Base-by-base conservation (phyloP, 371 early-diverging fungal species). In the Mortierella sp. region DNA sequence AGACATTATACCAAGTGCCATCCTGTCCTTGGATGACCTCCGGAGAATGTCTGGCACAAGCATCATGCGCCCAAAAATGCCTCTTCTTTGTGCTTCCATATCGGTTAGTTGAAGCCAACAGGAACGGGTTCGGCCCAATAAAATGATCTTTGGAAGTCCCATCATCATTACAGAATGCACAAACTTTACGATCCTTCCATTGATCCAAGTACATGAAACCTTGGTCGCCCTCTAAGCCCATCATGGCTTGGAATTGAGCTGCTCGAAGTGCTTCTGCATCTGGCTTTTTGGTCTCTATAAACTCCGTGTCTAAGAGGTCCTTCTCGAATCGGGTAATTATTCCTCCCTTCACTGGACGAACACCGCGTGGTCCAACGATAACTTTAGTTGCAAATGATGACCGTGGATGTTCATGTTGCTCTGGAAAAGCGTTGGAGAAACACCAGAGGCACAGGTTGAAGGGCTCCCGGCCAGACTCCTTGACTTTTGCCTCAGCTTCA, bases 1-100 rank as follows among this genome's bases (percentile, higher is more conserved):
- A 87, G 0, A 97, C 94, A 84, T 97, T 97, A 73, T 92, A 96
- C 96, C 96, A 96, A 67, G 88, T 87, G 5, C 91, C 90, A 59
- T 89, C 86, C 14, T 86, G 87, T 2, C 91, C 89, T 54, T 90
- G 90, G 37, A 93, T 88, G 2, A 96, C 96, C 78, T 96, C 96
- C 10, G 96, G 96, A 0, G 96, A 93, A 78, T 90, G 94, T 28
- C 91, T 79, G 2, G 97, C 97, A 73, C 97, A 97, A 0, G 91
- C 87, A 64, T 93, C 90, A 77, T 97, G 97, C 2, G 92, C 93
- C 97, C 97, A 96, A 70, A 96, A 95, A 0, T 87, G 81, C 22
- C 87, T 84, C 64, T 86, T 87, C 47, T 88, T 91, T 45, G 86
- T 85, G 22, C 84, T 81, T 3, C 92, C 90, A 54, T 78, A 78